Evolutionary conservation across 371 early-diverging fungal species (phyloP), one percentile per base, ranked within the genome.

Genomic region (Mortierella sp.): DNA sequence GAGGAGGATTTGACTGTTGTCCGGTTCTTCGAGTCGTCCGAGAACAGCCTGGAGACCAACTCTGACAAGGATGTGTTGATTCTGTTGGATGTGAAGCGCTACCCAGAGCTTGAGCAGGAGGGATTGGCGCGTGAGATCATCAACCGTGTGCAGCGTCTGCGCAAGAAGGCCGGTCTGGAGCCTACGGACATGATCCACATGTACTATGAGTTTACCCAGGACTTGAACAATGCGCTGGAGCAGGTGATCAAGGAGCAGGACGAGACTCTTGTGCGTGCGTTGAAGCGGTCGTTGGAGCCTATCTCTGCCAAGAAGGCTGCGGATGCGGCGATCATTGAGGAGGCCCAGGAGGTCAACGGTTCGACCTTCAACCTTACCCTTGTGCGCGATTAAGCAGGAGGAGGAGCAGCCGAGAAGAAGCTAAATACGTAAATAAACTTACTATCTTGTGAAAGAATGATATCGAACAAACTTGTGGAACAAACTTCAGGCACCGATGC

Each of bases 41-140:
- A 87, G 88, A 88, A 87, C 75, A 89, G 91, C 79, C 94, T 93
- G 79, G 95, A 96, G 82, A 93, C 97, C 70, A 93, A 94, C 80
- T 91, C 92, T 34, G 96, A 97, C 81, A 92, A 92, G 87, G 96
- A 97, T 61, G 96, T 97, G 14, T 91, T 99, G 70, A 93, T 99
- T 74, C 91, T 99, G 80, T 86, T 99, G 86, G 99, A 99, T 89
- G 92, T 91, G 64, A 92, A 94, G 79, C 89, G 93, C 57, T 96
- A 97, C 88, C 91, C 94, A 51, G 94, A 93, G 72, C 92, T 99
- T 44, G 92, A 96, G 83, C 94, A 96, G 81, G 99, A 99, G 90
- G 98, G 98, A 77, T 78, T 95, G 73, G 99, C 99, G 31, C 94
- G 99, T 82, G 99, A 99, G 91, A 90, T 99, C 81, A 95, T 99